phyloP scores from a whole-genome alignment of 2,329 filamentous ascomycete species.

The Graphilbum fragrans region DNA sequence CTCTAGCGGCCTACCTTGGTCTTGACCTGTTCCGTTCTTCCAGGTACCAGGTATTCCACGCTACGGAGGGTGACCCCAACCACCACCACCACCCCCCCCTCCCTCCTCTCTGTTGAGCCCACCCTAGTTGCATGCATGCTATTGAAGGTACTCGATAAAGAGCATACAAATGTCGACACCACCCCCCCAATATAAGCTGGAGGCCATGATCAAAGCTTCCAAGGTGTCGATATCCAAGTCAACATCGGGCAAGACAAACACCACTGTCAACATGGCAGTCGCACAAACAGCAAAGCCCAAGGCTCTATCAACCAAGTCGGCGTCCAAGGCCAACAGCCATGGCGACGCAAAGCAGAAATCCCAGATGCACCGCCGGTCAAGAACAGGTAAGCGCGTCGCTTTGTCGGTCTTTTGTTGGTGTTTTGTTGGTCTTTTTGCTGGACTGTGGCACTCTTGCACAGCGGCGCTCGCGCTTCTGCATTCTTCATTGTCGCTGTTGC shows the following conservation, averaged over 20 bases:
- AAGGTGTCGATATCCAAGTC: slow-evolving; percentile 1
- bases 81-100: background rate
- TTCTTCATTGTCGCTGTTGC: background rate
- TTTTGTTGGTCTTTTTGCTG: slow-evolving; percentile 14
- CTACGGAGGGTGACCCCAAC: background rate
- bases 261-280: slow-evolving; percentile 48
- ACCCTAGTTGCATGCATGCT: slow-evolving; percentile 11
- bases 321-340: slow-evolving; percentile 29
- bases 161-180: slow-evolving; percentile 55
- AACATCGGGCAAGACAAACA: slow-evolving; percentile 18
- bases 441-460: too few relatives aligned
- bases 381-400: slow-evolving; percentile 76
- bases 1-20: background rate
- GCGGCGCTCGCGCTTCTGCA: too few relatives aligned
- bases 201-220: slow-evolving; percentile 30
- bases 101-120: slow-evolving; percentile 13
- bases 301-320: slow-evolving; percentile 25
- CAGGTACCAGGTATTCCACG: background rate
- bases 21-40: too few relatives aligned
- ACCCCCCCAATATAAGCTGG: slow-evolving; percentile 45
- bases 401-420: too few relatives aligned
- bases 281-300: slow-evolving; percentile 48
- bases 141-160: slow-evolving; percentile 9
- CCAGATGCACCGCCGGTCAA: slow-evolving; percentile 88
- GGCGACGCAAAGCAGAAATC: slow-evolving; percentile 49